phyloP scores from a whole-genome alignment of 306 rosid species.

The Cucumis hystrix region DNA sequence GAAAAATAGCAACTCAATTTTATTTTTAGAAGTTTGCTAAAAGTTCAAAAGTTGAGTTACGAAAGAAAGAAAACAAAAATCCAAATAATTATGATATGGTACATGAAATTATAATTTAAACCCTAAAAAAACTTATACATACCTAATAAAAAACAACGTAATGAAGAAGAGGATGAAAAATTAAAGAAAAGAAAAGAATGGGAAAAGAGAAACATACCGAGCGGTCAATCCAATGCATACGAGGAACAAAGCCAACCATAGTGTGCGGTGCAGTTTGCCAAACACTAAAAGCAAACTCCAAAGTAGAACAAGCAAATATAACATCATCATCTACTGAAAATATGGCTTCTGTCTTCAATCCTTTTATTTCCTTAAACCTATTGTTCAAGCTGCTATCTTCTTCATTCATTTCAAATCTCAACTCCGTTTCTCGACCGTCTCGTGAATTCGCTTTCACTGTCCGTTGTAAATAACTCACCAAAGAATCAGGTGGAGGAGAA shows the following conservation, averaged over 20 bases:
- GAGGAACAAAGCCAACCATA: slow-evolving; percentile 98
- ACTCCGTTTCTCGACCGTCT: slow-evolving; percentile 29
- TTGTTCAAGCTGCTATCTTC: slow-evolving; percentile 97
- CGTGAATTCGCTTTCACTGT: slow-evolving; percentile 28
- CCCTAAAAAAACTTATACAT: no score
- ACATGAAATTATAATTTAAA: no score
- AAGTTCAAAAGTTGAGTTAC: no score
- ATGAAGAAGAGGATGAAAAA: background rate
- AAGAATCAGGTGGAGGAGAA: slow-evolving; percentile 52
- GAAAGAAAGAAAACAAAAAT: no score
- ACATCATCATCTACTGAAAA: slow-evolving; percentile 94
- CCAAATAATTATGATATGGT: no score
- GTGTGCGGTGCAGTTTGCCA: slow-evolving; percentile 92
- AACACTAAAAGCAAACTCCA: slow-evolving; percentile 78
- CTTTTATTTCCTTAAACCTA: slow-evolving; percentile 65
- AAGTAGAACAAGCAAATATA: slow-evolving; percentile 75
- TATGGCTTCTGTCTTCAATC: slow-evolving; percentile 63
- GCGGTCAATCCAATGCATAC: slow-evolving; percentile 62
- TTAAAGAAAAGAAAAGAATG: background rate
- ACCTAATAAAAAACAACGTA: no score
- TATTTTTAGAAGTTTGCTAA: no score
- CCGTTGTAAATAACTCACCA: slow-evolving; percentile 27
- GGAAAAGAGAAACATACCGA: slow-evolving; percentile 27
- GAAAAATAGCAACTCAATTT: no score
- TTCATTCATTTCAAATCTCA: slow-evolving; percentile 59